Conservation (phyloP, 768 basidiomycete species). For the Lentinula lateritia region DNA sequence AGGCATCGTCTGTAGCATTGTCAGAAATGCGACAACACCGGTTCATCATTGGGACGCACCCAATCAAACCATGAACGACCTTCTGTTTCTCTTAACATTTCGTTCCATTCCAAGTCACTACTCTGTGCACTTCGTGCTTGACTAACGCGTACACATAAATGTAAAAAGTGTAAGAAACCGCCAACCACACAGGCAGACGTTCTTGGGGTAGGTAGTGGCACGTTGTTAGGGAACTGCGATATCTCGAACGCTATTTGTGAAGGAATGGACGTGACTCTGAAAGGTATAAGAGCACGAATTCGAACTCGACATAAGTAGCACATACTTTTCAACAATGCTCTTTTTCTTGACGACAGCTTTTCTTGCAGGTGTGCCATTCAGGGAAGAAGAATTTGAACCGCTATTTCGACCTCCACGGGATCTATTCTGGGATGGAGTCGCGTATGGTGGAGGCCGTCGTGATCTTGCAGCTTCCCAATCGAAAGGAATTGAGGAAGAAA, state of each 20-base stretch:
- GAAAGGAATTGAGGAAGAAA: conserved; percentile 73
- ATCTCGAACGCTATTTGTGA: conserved; percentile 73
- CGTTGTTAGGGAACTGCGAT: conserved; percentile 76
- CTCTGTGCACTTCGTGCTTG: conserved; percentile 53
- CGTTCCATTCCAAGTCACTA: conserved; percentile 74
- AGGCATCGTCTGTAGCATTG: conserved; percentile 51
- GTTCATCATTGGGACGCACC: conserved; percentile 36
- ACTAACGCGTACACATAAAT: conserved; percentile 59
- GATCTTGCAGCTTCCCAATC: conserved; percentile 86
- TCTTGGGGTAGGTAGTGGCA: conserved; percentile 64
- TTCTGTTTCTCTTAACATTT: conserved; percentile 64
- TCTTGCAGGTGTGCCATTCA: conserved; percentile 32
- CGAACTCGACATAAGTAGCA: neutral
- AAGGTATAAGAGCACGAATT: neutral
- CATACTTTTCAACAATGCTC: conserved; percentile 55
- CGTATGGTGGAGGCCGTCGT: conserved; percentile 66
- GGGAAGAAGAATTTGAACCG: conserved; percentile 28
- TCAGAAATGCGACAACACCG: conserved; percentile 9
- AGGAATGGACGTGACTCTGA: conserved; percentile 59
- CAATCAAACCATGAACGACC: conserved; percentile 74
- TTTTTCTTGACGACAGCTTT: conserved; percentile 62
- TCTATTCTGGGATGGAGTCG: conserved; percentile 47
- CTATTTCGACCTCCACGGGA: conserved; percentile 26
- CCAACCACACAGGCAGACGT: conserved; percentile 66
- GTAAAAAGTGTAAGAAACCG: conserved; percentile 57